Base-by-base conservation (phyloP, 2,329 filamentous ascomycete species). In the Trichoderma lentiforme region DNA sequence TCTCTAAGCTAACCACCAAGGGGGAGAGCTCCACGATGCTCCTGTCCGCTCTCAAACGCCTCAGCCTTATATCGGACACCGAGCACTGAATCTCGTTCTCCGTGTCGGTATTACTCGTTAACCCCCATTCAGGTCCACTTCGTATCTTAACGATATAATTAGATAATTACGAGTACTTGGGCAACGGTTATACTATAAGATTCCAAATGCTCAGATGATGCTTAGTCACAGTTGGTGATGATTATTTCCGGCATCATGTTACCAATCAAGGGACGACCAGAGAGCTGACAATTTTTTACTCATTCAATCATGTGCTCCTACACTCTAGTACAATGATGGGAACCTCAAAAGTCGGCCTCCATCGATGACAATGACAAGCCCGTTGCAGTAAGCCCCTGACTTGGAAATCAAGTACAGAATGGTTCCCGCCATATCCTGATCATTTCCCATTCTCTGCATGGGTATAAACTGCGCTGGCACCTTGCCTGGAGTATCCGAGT, bases 311-410 rank as follows among this genome's bases (percentile, higher is more conserved):
- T 36, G 24, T 4, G 7, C 21, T 32, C 30, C 30, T n/a, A 15
- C 1, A 43, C 12, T 24, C 47, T 64, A 90, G 76, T 87, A 89
- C 3, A 85, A 85, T 15, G 85, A 84, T 32, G 89, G 88, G 74
- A 90, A 83, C 18, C 82, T 85, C 32, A 83, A 83, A 63, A 93
- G 77, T 71, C 89, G 83, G 1, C 90, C 90, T 63, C 90, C 90
- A 77, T 93, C 91, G 0, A 88, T 83, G 8, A 92, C 80, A 61
- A 92, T 80, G 18, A 90, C 84, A 72, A 86, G 86, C 3, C 90
- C 91, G 78, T 92, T 92, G 75, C 88, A 83, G 78, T 91, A 93
- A 4, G 87, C 88, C 1, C 91, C 91, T 3, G 90, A 90, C 73
- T 86, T 82, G 63, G 88, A 89, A 4, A 88, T 88, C 77, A 93